phyloP scores from a whole-genome alignment of 2,329 filamentous ascomycete genomes.

The Paraphoma sp. region DNA sequence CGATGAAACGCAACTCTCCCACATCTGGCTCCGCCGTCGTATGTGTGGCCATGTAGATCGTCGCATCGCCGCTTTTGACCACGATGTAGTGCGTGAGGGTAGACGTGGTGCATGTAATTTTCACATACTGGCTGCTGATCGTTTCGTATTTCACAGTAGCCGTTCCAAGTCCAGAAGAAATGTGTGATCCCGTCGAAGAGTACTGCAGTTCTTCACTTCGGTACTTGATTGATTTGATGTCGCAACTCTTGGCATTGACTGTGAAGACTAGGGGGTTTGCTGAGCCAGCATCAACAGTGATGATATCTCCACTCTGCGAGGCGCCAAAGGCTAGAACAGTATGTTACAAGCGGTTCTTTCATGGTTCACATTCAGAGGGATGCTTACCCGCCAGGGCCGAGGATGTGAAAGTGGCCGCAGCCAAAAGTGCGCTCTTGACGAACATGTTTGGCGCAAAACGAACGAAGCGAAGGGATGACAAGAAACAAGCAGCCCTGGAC shows the following conservation, averaged over 20 bases:
- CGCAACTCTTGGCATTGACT: conserved; percentile 59
- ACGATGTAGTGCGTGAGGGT: conserved; percentile 72
- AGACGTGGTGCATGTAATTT: conserved; percentile 65
- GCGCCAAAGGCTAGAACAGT: conserved; percentile 41
- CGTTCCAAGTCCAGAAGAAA: conserved; percentile 65
- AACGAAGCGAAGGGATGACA: conserved; percentile 3
- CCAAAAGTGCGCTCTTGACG: conserved; percentile 29
- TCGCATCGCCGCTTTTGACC: conserved; percentile 65
- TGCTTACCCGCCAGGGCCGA: conserved; percentile 31
- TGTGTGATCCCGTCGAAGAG: conserved; percentile 59
- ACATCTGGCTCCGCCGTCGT: conserved; percentile 56
- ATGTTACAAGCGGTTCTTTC: not conserved
- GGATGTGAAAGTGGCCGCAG: conserved; percentile 32
- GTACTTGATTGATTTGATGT: conserved; percentile 69
- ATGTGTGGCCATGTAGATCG: conserved; percentile 64
- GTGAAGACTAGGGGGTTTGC: conserved; percentile 41
- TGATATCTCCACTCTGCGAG: conserved; percentile 36
- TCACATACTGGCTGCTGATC: conserved; percentile 58
- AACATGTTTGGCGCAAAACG: conserved; percentile 27
- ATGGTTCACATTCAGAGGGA: not conserved
- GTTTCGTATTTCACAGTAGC: conserved; percentile 59
- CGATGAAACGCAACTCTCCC: conserved; percentile 68
- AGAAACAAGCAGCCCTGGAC: not conserved
- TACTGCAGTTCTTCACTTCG: conserved; percentile 67
- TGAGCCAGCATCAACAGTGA: conserved; percentile 45